Conservation (phyloP, 495 filamentous ascomycete genomes). For the Viridothelium virens region DNA sequence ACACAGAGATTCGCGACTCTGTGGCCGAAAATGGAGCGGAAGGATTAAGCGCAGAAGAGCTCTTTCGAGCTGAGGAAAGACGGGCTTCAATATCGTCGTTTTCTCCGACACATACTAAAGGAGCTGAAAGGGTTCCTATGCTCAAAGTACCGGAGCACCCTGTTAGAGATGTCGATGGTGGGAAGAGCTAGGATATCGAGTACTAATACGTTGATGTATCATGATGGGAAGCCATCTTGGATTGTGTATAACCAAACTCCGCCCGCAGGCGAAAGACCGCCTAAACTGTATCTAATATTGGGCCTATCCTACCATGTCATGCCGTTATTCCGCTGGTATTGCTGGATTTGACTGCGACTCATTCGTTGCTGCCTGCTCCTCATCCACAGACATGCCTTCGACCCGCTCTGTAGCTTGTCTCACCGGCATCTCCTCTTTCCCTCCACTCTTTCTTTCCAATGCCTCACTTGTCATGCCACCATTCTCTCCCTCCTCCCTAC, state of each 20-base stretch:
- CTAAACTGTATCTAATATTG: not conserved
- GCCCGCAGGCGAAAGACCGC: not conserved
- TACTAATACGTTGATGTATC: not conserved
- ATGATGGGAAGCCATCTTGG: not conserved
- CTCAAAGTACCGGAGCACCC: conserved; percentile 23
- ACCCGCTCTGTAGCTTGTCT: not conserved
- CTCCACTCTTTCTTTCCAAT: not conserved
- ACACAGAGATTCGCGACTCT: not conserved
- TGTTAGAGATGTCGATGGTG: conserved; percentile 20
- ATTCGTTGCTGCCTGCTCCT: not conserved
- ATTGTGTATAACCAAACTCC: not conserved
- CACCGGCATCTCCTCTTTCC: conserved; percentile 19
- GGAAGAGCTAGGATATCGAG: not conserved
- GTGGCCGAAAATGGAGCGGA: not conserved
- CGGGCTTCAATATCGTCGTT: not conserved
- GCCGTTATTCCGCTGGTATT: not conserved
- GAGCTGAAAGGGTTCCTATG: conserved; percentile 23
- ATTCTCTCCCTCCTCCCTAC: conserved; percentile 24
- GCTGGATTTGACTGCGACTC: not conserved
- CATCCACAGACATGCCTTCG: not conserved
- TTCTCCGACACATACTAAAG: not conserved
- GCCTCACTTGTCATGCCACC: conserved; percentile 20
- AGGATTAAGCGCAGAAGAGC: not conserved
- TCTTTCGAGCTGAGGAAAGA: not conserved
- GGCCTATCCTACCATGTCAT: not conserved